Conservation (phyloP, 257 asterid species). For the Ehretia macrophylla region DNA sequence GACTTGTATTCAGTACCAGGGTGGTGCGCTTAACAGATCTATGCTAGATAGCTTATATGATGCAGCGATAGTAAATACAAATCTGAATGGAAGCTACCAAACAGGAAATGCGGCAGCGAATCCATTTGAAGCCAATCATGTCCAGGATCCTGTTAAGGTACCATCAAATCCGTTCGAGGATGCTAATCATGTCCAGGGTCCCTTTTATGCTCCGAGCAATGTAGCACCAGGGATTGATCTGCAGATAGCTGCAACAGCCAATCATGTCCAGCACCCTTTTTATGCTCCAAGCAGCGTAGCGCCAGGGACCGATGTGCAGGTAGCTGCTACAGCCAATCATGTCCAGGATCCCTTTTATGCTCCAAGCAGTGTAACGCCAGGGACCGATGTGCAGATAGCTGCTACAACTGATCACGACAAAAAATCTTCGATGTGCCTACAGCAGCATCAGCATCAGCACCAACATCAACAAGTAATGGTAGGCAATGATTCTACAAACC, state of each 20-base stretch:
- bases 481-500: constrained; percentile 19
- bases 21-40: constrained; percentile 50
- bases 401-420: constrained; percentile 7
- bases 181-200: constrained; percentile 7
- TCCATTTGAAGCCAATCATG: constrained; percentile 45
- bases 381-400: constrained; percentile 22
- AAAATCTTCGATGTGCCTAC: constrained; percentile 13
- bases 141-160: too few relatives aligned
- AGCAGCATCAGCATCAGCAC: neutral
- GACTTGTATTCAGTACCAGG: constrained; percentile 29
- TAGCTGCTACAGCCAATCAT: constrained; percentile 12
- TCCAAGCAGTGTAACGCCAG: constrained; percentile 15
- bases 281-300: constrained; percentile 11
- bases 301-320: constrained; percentile 17
- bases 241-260: constrained; percentile 28
- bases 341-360: constrained; percentile 14
- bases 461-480: constrained; percentile 4
- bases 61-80: constrained; percentile 31
- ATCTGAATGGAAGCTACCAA: constrained; percentile 23
- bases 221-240: constrained; percentile 4
- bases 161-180: constrained; percentile 62
- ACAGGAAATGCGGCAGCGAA: constrained; percentile 29
- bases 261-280: constrained; percentile 6
- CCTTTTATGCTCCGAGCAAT: constrained; percentile 21
- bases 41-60: constrained; percentile 60